Conservation (phyloP, 352 stramenopile species). For the Phytophthora sp. region DNA sequence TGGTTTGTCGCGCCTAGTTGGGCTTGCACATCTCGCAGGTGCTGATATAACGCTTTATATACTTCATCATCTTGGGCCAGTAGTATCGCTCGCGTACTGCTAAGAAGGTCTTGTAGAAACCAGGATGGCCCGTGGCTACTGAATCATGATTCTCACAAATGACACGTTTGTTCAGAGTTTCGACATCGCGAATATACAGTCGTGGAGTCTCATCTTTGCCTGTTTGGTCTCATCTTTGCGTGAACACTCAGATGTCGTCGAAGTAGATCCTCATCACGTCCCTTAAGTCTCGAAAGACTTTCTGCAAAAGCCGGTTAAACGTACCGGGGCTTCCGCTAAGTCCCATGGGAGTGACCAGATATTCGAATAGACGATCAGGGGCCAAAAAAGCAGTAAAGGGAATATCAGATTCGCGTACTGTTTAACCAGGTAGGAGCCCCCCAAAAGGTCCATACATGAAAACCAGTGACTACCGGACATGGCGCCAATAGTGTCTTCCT, state of each 20-base stretch:
- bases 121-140: too few relatives aligned
- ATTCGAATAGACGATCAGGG: neutral
- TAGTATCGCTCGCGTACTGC: too few relatives aligned
- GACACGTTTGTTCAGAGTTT: too few relatives aligned
- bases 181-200: too few relatives aligned
- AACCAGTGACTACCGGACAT: neutral
- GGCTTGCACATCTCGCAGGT: too few relatives aligned
- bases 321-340: neutral
- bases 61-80: too few relatives aligned
- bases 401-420: conserved; percentile 10
- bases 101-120: too few relatives aligned
- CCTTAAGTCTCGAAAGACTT: neutral
- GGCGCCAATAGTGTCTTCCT: neutral
- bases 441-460: conserved; percentile 3
- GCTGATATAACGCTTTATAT: too few relatives aligned
- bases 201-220: too few relatives aligned
- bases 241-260: conserved; percentile 9
- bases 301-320: conserved; percentile 5
- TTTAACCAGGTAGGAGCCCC: conserved; percentile 8
- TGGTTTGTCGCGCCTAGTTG: too few relatives aligned
- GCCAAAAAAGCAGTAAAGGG: conserved; percentile 9
- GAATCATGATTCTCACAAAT: too few relatives aligned
- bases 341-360: conserved; percentile 9
- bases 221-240: neutral
- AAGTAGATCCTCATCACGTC: conserved; percentile 16